phyloP scores from a whole-genome alignment of 192 early-diverging fungal genomes.

The Coemansia sp. region DNA sequence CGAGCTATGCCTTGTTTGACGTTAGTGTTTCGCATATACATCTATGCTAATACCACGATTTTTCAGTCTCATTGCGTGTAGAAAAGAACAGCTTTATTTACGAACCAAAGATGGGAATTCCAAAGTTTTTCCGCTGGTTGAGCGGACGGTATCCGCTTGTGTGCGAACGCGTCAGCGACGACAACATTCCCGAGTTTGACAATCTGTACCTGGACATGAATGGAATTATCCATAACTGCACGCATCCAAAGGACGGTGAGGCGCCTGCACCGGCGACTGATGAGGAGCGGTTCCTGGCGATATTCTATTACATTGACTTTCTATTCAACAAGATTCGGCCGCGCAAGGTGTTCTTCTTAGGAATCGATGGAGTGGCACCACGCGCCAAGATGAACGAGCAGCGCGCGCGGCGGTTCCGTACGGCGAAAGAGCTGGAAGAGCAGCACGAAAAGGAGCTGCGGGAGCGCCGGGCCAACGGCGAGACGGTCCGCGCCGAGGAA shows the following conservation, averaged over 20 bases:
- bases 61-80: not conserved
- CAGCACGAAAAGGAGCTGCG: constrained; percentile 25
- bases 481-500: constrained; percentile 52
- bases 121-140: constrained; percentile 98
- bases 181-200: constrained; percentile 92
- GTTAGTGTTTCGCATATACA: too few relatives aligned
- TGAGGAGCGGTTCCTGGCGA: constrained; percentile 92
- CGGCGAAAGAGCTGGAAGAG: constrained; percentile 71
- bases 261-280: constrained; percentile 84
- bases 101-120: constrained; percentile 69
- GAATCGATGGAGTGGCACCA: constrained; percentile 97
- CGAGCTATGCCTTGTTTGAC: not conserved
- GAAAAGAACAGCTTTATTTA: not conserved
- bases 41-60: too few relatives aligned
- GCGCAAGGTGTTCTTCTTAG: constrained; percentile 94
- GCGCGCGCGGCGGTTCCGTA: constrained; percentile 93
- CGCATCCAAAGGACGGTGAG: constrained; percentile 63
- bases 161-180: constrained; percentile 85
- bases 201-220: constrained; percentile 99
- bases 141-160: constrained; percentile 95
- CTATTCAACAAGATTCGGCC: constrained; percentile 92
- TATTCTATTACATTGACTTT: constrained; percentile 95
- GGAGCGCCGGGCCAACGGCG: constrained; percentile 53
- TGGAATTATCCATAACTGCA: constrained; percentile 86
- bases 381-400: constrained; percentile 99